Percentiles rank a stretch among this genome's conserved stretches.
These are phyloP conservation scores for Mycosphaerella sp. DNA, from an alignment of 2,329 filamentous ascomycete genomes.

Conservation along the genomic window DNA sequence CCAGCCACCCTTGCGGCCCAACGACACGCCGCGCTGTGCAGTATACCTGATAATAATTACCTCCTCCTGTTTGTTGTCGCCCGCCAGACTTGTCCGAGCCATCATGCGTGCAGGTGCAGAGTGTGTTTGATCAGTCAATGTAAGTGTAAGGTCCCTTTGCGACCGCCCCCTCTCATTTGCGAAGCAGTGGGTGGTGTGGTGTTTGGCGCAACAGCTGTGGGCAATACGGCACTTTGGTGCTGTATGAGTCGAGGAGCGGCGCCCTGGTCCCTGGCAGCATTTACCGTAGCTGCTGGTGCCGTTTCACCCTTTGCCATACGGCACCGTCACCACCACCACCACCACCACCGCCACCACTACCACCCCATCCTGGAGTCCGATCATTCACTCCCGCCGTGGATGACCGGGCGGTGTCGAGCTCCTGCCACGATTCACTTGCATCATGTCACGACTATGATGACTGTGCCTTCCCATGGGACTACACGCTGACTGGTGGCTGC, in stretches of 20 bases:
- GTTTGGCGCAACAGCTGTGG: too few species aligned
- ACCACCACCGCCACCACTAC: too few species aligned
- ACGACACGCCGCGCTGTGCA: background rate
- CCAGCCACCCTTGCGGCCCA: background rate
- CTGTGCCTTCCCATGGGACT: slow-evolving; percentile 4
- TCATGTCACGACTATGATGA: slow-evolving; percentile 2
- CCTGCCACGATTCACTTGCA: slow-evolving; percentile 5
- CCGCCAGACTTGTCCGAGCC: background rate
- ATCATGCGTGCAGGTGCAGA: background rate
- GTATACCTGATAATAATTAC: too few species aligned
- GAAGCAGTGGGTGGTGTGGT: too few species aligned
- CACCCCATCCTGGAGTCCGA: background rate
- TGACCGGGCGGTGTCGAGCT: background rate
- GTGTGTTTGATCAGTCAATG: background rate
- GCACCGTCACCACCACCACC: background rate
- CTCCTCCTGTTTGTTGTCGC: background rate
- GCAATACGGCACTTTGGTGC: background rate
- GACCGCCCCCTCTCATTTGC: background rate
- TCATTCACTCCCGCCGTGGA: background rate
- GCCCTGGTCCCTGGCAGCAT: background rate
- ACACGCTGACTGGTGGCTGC: slow-evolving; percentile 12
- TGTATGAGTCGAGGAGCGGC: background rate
- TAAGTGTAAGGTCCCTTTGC: background rate
- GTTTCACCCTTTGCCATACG: background rate
- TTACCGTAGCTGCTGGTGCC: background rate